Evolutionary conservation across 1,284 basidiomycete genomes (phyloP).

Genomic region (Sanghuangporus baumii): DNA sequence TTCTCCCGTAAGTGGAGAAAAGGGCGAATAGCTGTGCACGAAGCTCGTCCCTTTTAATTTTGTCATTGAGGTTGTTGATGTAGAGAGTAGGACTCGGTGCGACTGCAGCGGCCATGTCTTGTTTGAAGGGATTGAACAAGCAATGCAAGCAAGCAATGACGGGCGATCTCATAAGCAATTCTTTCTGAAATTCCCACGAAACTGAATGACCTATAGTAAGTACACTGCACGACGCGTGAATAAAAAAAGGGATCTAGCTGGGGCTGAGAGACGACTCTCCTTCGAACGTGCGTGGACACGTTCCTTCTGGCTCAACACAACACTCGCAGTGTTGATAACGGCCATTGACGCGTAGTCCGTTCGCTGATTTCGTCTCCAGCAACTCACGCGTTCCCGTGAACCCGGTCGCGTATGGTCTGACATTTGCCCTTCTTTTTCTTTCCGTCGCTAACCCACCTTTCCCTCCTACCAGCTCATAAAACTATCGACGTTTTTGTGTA

Average conservation of each 20-base stretch:
- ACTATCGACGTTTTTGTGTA: slow-evolving; percentile 7
- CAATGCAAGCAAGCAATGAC: neutral
- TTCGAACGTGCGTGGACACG: slow-evolving; percentile 6
- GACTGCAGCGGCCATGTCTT: slow-evolving; percentile 18
- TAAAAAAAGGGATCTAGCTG: too few relatives aligned
- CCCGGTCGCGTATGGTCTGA: slow-evolving; percentile 11
- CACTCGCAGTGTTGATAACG: neutral
- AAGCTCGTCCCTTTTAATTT: slow-evolving; percentile 92
- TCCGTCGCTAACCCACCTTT: neutral
- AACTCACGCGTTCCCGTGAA: neutral
- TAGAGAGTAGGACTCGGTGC: slow-evolving; percentile 89
- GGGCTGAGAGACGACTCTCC: neutral
- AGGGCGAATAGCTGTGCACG: slow-evolving; percentile 80
- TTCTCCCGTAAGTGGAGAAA: slow-evolving; percentile 89
- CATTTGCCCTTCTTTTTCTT: slow-evolving; percentile 1
- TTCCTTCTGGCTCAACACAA: neutral
- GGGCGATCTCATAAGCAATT: too few relatives aligned
- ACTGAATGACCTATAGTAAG: too few relatives aligned
- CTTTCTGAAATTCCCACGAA: slow-evolving; percentile 1
- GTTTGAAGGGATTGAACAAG: neutral
- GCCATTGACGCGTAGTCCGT: neutral
- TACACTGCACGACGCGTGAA: too few relatives aligned
- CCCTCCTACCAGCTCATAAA: neutral
- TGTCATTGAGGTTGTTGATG: slow-evolving; percentile 91
- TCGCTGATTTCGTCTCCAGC: neutral